A percentile compares a stretch with the other conserved stretches of the same genome.
phyloP scores from a whole-genome alignment of 2,329 filamentous ascomycete species.

The Calycina marina region DNA sequence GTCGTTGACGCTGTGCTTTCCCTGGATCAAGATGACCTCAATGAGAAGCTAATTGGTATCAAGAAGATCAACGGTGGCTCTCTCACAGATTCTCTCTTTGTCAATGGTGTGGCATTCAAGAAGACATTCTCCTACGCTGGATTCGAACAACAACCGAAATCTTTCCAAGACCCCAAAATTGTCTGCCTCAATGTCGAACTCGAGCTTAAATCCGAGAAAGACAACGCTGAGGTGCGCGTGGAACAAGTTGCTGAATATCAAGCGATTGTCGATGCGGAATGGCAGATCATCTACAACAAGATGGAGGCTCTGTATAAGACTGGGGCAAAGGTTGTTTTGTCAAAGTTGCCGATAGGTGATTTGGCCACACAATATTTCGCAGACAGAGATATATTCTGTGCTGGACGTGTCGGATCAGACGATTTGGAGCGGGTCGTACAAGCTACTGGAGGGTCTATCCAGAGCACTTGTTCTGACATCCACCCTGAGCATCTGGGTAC shows the following conservation, averaged over 20 bases:
- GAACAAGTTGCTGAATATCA: constrained; percentile 99
- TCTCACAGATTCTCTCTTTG: constrained; percentile 88
- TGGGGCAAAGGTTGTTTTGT: constrained; percentile 92
- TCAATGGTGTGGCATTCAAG: constrained; percentile 98
- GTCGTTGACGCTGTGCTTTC: constrained; percentile 93
- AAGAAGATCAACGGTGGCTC: constrained; percentile 98
- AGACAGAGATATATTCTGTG: constrained; percentile 96
- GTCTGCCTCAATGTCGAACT: constrained; percentile 96
- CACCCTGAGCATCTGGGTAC: constrained; percentile 76
- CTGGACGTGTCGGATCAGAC: constrained; percentile 77
- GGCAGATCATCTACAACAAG: constrained; percentile 99
- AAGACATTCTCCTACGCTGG: constrained; percentile 99
- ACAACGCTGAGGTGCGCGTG: constrained; percentile 95
- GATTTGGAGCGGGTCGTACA: constrained; percentile 95
- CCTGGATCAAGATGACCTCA: constrained; percentile 89
- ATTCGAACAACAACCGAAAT: constrained; percentile 98
- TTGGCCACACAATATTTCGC: constrained; percentile 96
- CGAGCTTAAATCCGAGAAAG: constrained; percentile 97
- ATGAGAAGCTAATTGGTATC: constrained; percentile 94
- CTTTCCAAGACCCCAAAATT: constrained; percentile 87
- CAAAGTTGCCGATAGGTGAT: constrained; percentile 94
- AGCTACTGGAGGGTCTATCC: constrained; percentile 80
- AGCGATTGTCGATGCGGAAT: constrained; percentile 96
- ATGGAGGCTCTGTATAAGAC: constrained; percentile 89
- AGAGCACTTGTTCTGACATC: constrained; percentile 96